phyloP scores from a whole-genome alignment of 2,329 filamentous ascomycete genomes.

The Hymenoscyphus occultus region DNA sequence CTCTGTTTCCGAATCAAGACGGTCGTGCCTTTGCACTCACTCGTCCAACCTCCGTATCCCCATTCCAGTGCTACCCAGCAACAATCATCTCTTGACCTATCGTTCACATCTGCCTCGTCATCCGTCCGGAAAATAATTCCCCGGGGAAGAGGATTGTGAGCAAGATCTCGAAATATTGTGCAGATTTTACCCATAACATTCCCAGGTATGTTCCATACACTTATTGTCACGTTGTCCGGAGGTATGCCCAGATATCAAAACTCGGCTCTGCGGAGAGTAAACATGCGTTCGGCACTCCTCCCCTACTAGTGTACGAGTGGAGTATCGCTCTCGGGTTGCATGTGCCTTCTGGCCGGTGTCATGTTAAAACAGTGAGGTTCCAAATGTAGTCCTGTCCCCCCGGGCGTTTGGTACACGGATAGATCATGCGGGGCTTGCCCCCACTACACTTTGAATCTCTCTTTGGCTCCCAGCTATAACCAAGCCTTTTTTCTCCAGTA shows the following conservation, averaged over 20 bases:
- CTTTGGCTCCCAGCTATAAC: conserved; percentile 29
- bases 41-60: background rate
- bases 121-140: conserved; percentile 35
- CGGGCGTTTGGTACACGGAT: conserved; percentile 15
- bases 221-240: conserved; percentile 12
- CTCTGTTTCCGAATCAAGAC: conserved; percentile 12
- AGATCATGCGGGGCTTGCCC: conserved; percentile 28
- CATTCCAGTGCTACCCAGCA: background rate
- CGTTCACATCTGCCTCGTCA: conserved; percentile 48
- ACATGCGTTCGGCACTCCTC: conserved; percentile 19
- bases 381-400: conserved; percentile 10
- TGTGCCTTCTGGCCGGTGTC: conserved; percentile 31
- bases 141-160: conserved; percentile 9
- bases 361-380: conserved; percentile 9
- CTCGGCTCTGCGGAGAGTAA: conserved; percentile 27
- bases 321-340: conserved; percentile 18
- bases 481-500: conserved; percentile 19
- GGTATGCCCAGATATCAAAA: conserved; percentile 10
- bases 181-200: conserved; percentile 13
- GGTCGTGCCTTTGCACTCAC: background rate
- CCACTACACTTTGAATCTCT: conserved; percentile 18
- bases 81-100: conserved; percentile 46
- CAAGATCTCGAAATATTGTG: conserved; percentile 10
- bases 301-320: conserved; percentile 26
- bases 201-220: conserved; percentile 14